Conservation (phyloP, 1,139 yeast genomes). For the Debaryomyces robertsiae region DNA sequence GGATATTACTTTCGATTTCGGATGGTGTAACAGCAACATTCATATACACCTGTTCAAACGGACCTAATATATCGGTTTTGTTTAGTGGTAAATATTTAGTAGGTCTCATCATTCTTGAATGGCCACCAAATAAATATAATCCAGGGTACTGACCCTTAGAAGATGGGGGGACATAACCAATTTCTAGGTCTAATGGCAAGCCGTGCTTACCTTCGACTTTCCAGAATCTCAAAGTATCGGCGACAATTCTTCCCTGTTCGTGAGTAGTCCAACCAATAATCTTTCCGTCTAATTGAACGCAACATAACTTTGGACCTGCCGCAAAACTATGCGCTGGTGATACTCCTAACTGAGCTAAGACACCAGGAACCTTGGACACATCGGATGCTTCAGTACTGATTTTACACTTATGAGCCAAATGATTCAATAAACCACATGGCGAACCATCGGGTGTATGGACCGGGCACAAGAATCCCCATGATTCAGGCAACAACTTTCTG, state of each 20-base stretch:
- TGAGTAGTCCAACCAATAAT: conserved; percentile 95
- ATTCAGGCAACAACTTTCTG: conserved; percentile 92
- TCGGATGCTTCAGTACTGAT: conserved; percentile 79
- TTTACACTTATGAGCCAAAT: conserved; percentile 91
- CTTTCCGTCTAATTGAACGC: conserved; percentile 92
- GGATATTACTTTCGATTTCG: conserved; percentile 80
- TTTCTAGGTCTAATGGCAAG: conserved; percentile 82
- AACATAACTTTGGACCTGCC: conserved; percentile 84
- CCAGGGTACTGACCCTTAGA: conserved; percentile 98
- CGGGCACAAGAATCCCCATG: conserved; percentile 99
- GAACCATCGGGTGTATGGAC: conserved; percentile 99
- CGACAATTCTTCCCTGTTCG: conserved; percentile 80
- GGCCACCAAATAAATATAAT: conserved; percentile 84
- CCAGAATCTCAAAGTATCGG: conserved; percentile 91
- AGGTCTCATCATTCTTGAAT: conserved; percentile 95
- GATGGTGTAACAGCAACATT: conserved; percentile 92
- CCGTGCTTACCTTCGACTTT: conserved; percentile 80
- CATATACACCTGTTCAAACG: conserved; percentile 98
- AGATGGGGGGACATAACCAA: conserved; percentile 95
- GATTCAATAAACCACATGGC: conserved; percentile 97
- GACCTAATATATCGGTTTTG: conserved; percentile 87
- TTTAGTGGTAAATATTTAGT: conserved; percentile 85
- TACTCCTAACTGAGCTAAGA: conserved; percentile 77
- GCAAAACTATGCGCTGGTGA: conserved; percentile 75
- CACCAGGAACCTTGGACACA: conserved; percentile 68